A percentile compares a stretch with the other conserved stretches of the same genome.
Evolutionary conservation across 2,329 filamentous ascomycete genomes (phyloP).

Genomic region (Myriosclerotinia scirpicola): DNA sequence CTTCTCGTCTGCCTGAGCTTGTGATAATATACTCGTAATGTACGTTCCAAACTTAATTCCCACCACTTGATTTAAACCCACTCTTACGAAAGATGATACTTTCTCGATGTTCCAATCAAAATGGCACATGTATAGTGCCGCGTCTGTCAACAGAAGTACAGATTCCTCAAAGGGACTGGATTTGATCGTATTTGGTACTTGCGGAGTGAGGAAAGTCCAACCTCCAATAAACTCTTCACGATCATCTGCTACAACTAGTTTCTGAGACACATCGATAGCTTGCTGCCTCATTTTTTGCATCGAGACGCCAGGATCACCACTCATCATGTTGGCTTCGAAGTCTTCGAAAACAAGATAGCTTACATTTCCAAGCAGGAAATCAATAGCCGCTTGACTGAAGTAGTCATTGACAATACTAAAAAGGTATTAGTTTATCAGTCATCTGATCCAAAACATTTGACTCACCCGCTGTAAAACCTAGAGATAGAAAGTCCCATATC

Average conservation of each 20-base stretch:
- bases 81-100: slow-evolving; percentile 85
- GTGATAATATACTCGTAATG: slow-evolving; percentile 82
- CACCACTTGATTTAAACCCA: slow-evolving; percentile 72
- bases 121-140: slow-evolving; percentile 81
- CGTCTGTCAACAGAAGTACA: slow-evolving; percentile 81
- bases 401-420: slow-evolving; percentile 94
- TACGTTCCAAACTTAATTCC: slow-evolving; percentile 80
- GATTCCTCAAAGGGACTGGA: slow-evolving; percentile 81
- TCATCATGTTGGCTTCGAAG: slow-evolving; percentile 92
- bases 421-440: slow-evolving; percentile 18
- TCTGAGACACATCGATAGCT: slow-evolving; percentile 85
- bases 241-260: slow-evolving; percentile 81
- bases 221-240: slow-evolving; percentile 82
- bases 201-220: slow-evolving; percentile 84
- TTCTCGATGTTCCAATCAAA: slow-evolving; percentile 97
- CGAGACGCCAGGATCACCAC: slow-evolving; percentile 85
- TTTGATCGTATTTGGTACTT: slow-evolving; percentile 64
- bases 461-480: slow-evolving; percentile 66
- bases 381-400: slow-evolving; percentile 92
- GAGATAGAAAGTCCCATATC: slow-evolving; percentile 88
- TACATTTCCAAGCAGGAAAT: slow-evolving; percentile 89
- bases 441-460: slow-evolving; percentile 7
- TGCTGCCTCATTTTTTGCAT: slow-evolving; percentile 80
- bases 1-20: slow-evolving; percentile 71
- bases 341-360: slow-evolving; percentile 85